A percentile compares a stretch with the other conserved stretches of the same genome.
phyloP scores from a whole-genome alignment of 225 moss, liverwort and hornwort genomes.

The Bryoerythrophyllum caledonicum region DNA sequence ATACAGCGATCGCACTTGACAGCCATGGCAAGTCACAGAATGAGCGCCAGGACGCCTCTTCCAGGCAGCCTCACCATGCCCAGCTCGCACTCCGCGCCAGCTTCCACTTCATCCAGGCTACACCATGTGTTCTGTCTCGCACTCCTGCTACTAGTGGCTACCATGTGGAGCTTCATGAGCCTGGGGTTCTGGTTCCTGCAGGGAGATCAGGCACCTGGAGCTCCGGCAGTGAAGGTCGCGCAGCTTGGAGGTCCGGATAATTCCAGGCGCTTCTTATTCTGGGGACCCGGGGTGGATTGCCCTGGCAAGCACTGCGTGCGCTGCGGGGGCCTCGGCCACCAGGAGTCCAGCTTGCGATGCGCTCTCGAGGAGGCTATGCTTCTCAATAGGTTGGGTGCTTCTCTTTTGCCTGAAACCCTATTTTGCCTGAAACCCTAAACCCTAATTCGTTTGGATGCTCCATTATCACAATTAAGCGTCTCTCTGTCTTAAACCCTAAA shows the following conservation, averaged over 20 bases:
- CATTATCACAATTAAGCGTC: background rate
- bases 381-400: constrained; percentile 46
- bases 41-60: no score
- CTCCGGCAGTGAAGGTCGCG: background rate
- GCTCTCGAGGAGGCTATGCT: constrained; percentile 58
- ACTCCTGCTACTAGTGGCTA: no score
- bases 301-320: constrained; percentile 55
- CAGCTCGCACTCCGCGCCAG: no score
- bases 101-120: no score
- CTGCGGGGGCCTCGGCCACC: constrained; percentile 64
- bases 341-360: constrained; percentile 69
- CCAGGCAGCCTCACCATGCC: no score
- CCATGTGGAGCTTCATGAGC: constrained; percentile 21
- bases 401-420: no score
- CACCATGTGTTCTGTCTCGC: no score
- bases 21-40: no score
- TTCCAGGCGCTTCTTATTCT: constrained; percentile 43
- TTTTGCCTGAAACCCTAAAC: no score
- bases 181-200: constrained; percentile 28
- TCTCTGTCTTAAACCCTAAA: background rate
- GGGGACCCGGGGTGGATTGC: constrained; percentile 55
- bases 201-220: background rate
- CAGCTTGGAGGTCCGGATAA: background rate
- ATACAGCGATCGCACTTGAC: no score
- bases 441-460: no score